A percentile compares a stretch with the other conserved stretches of the same genome.
Conservation (phyloP, 352 stramenopile species). For the Peronosclerospora sorghi region DNA sequence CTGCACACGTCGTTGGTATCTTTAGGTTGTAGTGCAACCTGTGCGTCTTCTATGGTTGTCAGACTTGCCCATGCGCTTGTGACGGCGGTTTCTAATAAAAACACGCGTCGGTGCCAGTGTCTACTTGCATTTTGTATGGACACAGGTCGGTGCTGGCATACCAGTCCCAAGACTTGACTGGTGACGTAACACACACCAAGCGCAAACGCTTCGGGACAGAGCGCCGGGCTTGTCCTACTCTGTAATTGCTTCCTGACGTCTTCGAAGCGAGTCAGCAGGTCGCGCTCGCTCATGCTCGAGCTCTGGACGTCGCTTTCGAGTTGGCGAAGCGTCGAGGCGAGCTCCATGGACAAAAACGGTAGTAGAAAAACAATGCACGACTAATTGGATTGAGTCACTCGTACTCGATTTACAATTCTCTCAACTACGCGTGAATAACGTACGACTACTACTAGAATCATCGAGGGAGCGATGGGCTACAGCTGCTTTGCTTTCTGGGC, state of each 20-base stretch:
- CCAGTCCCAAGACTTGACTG: constrained; percentile 11
- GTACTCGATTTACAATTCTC: no score
- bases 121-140: constrained; percentile 1
- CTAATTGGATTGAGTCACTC: no score
- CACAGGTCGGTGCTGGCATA: constrained; percentile 10
- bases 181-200: constrained; percentile 16
- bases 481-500: constrained; percentile 27
- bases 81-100: constrained; percentile 17
- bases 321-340: background rate
- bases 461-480: no score
- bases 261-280: constrained; percentile 9
- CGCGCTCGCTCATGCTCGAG: constrained; percentile 7
- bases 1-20: constrained; percentile 10
- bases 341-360: no score
- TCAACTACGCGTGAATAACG: no score
- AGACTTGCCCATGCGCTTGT: constrained; percentile 5
- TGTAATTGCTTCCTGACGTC: constrained; percentile 10
- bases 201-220: constrained; percentile 2
- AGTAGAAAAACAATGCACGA: no score
- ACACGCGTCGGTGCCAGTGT: constrained; percentile 16
- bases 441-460: no score
- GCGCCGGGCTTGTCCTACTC: background rate
- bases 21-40: constrained; percentile 2
- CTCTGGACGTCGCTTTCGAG: constrained; percentile 6
- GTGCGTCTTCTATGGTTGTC: background rate